A percentile compares a stretch with the other conserved stretches of the same genome.
phyloP scores from a whole-genome alignment of 78 protist genomes.

The Polysphondylium violaceum region DNA sequence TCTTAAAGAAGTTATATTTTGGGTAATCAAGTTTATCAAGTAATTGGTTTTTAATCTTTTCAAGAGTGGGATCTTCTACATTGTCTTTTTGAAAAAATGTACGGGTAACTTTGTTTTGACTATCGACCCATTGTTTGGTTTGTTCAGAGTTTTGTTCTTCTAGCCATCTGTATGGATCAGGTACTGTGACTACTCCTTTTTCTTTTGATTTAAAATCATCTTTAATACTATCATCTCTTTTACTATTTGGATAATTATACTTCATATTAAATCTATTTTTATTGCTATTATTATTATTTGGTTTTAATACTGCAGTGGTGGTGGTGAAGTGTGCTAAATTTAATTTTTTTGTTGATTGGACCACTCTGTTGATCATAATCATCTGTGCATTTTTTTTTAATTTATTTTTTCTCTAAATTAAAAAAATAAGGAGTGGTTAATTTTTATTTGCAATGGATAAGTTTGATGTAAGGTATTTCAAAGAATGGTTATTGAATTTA shows the following conservation, averaged over 20 bases:
- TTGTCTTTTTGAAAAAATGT: constrained; percentile 16
- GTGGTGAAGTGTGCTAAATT: constrained; percentile 2
- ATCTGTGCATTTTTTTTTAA: no score
- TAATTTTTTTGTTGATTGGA: no score
- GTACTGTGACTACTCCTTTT: constrained; percentile 1
- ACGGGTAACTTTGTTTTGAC: constrained; percentile 34
- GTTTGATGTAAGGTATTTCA: no score
- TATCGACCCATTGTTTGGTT: constrained; percentile 45
- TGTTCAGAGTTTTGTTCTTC: constrained; percentile 87
- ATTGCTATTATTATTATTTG: not conserved
- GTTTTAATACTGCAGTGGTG: not conserved
- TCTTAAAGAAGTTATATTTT: not conserved
- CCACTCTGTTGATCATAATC: no score
- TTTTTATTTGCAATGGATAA: no score
- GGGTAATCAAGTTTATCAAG: constrained; percentile 13
- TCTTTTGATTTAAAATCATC: constrained; percentile 49
- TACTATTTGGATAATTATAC: constrained; percentile 54
- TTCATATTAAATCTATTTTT: constrained; percentile 9
- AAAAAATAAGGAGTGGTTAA: no score
- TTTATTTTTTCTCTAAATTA: no score
- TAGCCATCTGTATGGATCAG: constrained; percentile 89
- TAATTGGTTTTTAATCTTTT: not conserved
- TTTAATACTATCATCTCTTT: constrained; percentile 46
- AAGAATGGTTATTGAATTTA: no score
- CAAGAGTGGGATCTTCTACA: not conserved